Conservation (phyloP, 1,284 basidiomycete genomes). For the Gomphus sp. region DNA sequence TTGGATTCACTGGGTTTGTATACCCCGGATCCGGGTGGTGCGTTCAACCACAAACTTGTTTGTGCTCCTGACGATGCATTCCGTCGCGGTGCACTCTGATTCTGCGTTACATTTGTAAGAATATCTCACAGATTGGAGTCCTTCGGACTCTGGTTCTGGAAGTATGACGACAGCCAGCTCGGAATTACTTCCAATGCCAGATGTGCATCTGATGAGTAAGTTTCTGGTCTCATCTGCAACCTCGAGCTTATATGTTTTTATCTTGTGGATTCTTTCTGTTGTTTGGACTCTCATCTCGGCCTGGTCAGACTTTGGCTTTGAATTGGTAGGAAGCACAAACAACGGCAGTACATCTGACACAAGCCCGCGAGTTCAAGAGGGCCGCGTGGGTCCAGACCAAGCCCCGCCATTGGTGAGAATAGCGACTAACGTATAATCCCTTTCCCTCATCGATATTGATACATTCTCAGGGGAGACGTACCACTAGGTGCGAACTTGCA, state of each 20-base stretch:
- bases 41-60: background rate
- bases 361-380: background rate
- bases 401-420: background rate
- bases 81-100: background rate
- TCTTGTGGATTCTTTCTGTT: background rate
- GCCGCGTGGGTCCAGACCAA: background rate
- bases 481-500: background rate
- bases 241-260: background rate
- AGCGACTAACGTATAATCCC: background rate
- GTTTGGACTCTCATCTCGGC: background rate
- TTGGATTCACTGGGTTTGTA: background rate
- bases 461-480: background rate
- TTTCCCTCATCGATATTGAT: background rate
- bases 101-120: background rate
- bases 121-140: background rate
- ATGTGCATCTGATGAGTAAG: background rate
- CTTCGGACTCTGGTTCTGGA: background rate
- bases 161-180: background rate
- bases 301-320: background rate
- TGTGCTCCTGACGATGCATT: background rate
- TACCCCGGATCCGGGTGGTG: background rate
- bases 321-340: background rate
- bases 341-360: background rate
- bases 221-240: background rate
- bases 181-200: background rate